A percentile compares a stretch with the other conserved stretches of the same genome.
Conservation (phyloP, 306 rosid species). For the Rubus idaeus region DNA sequence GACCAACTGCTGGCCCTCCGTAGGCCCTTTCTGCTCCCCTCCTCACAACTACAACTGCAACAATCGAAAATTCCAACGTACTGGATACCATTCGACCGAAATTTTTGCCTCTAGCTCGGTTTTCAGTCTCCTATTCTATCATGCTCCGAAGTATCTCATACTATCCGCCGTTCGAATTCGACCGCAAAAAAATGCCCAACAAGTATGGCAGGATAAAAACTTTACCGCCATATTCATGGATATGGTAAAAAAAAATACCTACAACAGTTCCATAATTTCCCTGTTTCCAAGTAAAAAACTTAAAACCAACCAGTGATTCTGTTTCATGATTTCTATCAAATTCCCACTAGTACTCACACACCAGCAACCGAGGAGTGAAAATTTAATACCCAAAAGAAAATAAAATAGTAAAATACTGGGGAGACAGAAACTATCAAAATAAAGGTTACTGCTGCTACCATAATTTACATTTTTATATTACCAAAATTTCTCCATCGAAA, state of each 20-base stretch:
- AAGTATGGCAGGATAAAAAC: not conserved
- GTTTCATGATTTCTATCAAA: not conserved
- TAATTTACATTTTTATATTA: conserved; percentile 58
- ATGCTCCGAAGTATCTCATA: not conserved
- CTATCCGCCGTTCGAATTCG: not conserved
- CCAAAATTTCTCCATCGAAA: conserved; percentile 63
- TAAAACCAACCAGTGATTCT: too few species aligned
- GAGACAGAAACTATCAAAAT: not conserved
- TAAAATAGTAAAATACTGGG: not conserved
- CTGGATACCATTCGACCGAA: not conserved
- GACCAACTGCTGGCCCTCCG: conserved; percentile 45
- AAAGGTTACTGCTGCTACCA: conserved; percentile 21
- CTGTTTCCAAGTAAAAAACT: not conserved
- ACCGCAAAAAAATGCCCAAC: not conserved
- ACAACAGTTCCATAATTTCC: not conserved
- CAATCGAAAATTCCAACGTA: not conserved
- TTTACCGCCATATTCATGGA: not conserved
- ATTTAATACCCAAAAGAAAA: not conserved
- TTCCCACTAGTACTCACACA: not conserved
- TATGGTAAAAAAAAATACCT: not conserved
- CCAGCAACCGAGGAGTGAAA: not conserved
- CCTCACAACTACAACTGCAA: not conserved
- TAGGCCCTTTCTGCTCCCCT: conserved; percentile 60
- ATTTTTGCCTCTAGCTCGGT: too few species aligned
- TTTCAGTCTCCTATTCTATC: not conserved